These are phyloP conservation scores for Kwoniella sp. DNA, from an alignment of 768 basidiomycete genomes.

Conservation along the genomic window DNA sequence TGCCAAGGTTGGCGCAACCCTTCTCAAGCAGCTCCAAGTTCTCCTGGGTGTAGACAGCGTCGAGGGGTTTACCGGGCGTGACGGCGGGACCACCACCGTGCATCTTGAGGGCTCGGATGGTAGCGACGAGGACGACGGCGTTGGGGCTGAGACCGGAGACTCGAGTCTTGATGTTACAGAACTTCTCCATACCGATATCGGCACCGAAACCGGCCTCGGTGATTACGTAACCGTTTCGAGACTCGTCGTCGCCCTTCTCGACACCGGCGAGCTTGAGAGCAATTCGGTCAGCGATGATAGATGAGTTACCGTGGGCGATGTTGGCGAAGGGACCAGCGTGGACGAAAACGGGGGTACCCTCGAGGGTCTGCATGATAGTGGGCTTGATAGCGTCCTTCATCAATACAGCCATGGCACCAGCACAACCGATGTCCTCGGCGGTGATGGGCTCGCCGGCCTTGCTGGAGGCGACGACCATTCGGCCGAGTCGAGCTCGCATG, in stretches of 20 bases:
- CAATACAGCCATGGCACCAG: slow-evolving; percentile 91
- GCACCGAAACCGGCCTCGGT: slow-evolving; percentile 99
- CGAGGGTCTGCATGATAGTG: slow-evolving; percentile 96
- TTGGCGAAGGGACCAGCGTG: slow-evolving; percentile 99
- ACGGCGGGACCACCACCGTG: slow-evolving; percentile 98
- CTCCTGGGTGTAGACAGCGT: slow-evolving; percentile 91
- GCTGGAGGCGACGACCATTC: slow-evolving; percentile 95
- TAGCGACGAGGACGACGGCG: slow-evolving; percentile 93
- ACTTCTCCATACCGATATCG: slow-evolving; percentile 83
- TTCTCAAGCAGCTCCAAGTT: slow-evolving; percentile 84
- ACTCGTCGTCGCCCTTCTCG: slow-evolving; percentile 81
- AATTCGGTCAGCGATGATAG: slow-evolving; percentile 94
- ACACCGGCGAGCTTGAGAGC: slow-evolving; percentile 95
- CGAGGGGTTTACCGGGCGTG: slow-evolving; percentile 89
- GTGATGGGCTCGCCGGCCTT: slow-evolving; percentile 89
- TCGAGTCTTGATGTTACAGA: slow-evolving; percentile 99
- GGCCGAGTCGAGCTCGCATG: slow-evolving; percentile 78
- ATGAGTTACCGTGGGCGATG: slow-evolving; percentile 96
- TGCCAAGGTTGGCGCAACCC: slow-evolving; percentile 88
- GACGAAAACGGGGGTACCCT: slow-evolving; percentile 98
- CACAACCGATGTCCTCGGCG: slow-evolving; percentile 92
- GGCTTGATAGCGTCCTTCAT: slow-evolving; percentile 99
- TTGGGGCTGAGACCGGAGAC: slow-evolving; percentile 89
- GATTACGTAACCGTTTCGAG: slow-evolving; percentile 87
- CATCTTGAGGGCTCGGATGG: slow-evolving; percentile 98